Conservation (phyloP, 805 yeast genomes). For the Lipomyces chichibuensis region DNA sequence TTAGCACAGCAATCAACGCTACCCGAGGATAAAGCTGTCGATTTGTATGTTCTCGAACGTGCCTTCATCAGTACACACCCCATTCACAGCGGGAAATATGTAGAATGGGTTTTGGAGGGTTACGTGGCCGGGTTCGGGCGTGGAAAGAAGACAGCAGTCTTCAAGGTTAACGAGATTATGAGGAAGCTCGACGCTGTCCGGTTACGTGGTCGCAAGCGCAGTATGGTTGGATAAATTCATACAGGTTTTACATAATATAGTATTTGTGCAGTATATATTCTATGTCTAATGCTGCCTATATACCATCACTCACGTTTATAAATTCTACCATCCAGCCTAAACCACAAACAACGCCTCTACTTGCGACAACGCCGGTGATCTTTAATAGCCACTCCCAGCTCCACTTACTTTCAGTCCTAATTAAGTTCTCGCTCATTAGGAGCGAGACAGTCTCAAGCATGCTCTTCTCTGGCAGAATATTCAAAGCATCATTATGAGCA, state of each 20-base stretch:
- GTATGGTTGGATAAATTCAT: slow-evolving; percentile 73
- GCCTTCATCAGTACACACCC: slow-evolving; percentile 94
- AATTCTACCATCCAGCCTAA: slow-evolving; percentile 32
- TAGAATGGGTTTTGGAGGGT: slow-evolving; percentile 72
- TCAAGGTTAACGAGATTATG: slow-evolving; percentile 51
- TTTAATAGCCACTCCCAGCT: slow-evolving; percentile 31
- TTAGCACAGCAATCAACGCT: slow-evolving; percentile 73
- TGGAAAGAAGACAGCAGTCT: slow-evolving; percentile 26
- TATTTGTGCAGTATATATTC: not conserved
- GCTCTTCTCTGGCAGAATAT: slow-evolving; percentile 32
- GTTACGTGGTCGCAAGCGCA: slow-evolving; percentile 89
- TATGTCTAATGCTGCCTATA: not conserved
- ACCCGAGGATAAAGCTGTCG: slow-evolving; percentile 96
- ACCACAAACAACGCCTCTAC: slow-evolving; percentile 33
- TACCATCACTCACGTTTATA: not conserved
- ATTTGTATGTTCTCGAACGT: slow-evolving; percentile 87
- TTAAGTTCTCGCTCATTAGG: not conserved
- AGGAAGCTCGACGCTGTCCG: slow-evolving; percentile 80
- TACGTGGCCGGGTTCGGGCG: slow-evolving; percentile 46
- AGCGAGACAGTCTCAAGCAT: slow-evolving; percentile 10
- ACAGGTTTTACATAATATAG: not conserved
- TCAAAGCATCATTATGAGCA: slow-evolving; percentile 45
- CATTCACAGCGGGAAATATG: slow-evolving; percentile 62
- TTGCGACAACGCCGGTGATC: slow-evolving; percentile 29
- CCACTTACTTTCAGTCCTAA: slow-evolving; percentile 12